Evolutionary conservation across 2,329 filamentous ascomycete species (phyloP).

Genomic region (Teratosphaeria destructans): DNA sequence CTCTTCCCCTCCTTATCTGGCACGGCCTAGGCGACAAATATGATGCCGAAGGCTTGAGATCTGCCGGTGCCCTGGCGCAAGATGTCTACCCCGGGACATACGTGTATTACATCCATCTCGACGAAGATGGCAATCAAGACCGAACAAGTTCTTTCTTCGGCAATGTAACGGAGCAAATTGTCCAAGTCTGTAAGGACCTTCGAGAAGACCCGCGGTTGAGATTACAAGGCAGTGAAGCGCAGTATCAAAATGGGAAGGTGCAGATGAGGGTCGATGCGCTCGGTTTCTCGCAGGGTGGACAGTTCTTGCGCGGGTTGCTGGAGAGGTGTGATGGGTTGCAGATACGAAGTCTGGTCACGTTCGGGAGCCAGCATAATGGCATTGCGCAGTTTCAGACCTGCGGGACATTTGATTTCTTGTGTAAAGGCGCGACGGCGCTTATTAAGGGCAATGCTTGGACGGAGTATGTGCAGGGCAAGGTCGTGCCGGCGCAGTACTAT

Average conservation of each 20-base stretch:
- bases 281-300: constrained; percentile 90
- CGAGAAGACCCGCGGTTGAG: constrained; percentile 48
- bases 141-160: constrained; percentile 81
- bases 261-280: constrained; percentile 60
- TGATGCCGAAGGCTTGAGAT: constrained; percentile 61
- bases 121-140: constrained; percentile 56
- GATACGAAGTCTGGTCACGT: constrained; percentile 72
- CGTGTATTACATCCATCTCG: constrained; percentile 68
- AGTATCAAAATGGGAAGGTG: not conserved
- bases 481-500: constrained; percentile 94
- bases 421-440: constrained; percentile 67
- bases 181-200: constrained; percentile 66
- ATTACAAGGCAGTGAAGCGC: too few relatives aligned
- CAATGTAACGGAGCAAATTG: constrained; percentile 72
- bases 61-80: constrained; percentile 61
- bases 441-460: constrained; percentile 75
- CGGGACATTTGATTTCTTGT: constrained; percentile 62
- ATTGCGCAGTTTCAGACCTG: constrained; percentile 77
- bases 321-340: constrained; percentile 83
- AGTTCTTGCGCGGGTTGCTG: constrained; percentile 86
- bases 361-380: constrained; percentile 85
- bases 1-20: constrained; percentile 87
- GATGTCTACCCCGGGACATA: constrained; percentile 70
- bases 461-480: constrained; percentile 60
- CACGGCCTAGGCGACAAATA: constrained; percentile 75